Percentiles rank a stretch among this genome's conserved stretches.
These are phyloP conservation scores for Boechera stricta DNA, from an alignment of 345 rosid species.

Conservation along the genomic window DNA sequence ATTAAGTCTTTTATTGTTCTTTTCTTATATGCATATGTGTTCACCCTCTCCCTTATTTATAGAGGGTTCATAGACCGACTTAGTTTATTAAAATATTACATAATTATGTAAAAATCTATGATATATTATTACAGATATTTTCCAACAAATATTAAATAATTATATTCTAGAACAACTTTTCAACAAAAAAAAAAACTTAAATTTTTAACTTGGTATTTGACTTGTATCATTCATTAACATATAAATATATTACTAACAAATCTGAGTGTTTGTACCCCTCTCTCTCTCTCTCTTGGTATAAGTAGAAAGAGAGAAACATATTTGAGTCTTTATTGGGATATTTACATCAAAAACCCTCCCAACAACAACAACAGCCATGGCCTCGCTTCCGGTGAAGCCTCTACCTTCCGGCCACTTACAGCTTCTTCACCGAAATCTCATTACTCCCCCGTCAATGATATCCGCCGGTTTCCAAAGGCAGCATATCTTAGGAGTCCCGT, in stretches of 20 bases:
- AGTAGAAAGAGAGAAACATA: slow-evolving; percentile 31
- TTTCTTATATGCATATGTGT: too few relatives aligned
- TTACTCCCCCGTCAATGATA: slow-evolving; percentile 22
- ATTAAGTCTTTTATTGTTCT: too few relatives aligned
- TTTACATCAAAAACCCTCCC: slow-evolving; percentile 23
- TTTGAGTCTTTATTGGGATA: slow-evolving; percentile 21
- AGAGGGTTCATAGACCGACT: too few relatives aligned
- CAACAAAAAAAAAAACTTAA: too few relatives aligned
- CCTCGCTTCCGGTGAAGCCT: slow-evolving; percentile 40
- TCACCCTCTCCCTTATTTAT: too few relatives aligned
- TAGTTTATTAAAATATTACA: too few relatives aligned
- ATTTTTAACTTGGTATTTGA: background rate
- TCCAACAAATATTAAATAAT: too few relatives aligned
- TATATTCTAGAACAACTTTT: too few relatives aligned
- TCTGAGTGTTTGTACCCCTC: slow-evolving; percentile 19
- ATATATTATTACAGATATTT: too few relatives aligned
- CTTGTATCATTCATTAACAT: background rate
- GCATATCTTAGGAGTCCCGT: slow-evolving; percentile 26
- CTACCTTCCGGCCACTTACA: slow-evolving; percentile 30
- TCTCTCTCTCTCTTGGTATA: slow-evolving; percentile 18
- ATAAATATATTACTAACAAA: background rate
- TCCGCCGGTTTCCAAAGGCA: slow-evolving; percentile 16
- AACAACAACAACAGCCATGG: slow-evolving; percentile 41
- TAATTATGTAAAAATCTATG: too few relatives aligned
- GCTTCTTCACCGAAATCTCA: slow-evolving; percentile 21